Evolutionary conservation across 2,329 filamentous ascomycete species (phyloP).

Genomic region (Fusarium buharicum): DNA sequence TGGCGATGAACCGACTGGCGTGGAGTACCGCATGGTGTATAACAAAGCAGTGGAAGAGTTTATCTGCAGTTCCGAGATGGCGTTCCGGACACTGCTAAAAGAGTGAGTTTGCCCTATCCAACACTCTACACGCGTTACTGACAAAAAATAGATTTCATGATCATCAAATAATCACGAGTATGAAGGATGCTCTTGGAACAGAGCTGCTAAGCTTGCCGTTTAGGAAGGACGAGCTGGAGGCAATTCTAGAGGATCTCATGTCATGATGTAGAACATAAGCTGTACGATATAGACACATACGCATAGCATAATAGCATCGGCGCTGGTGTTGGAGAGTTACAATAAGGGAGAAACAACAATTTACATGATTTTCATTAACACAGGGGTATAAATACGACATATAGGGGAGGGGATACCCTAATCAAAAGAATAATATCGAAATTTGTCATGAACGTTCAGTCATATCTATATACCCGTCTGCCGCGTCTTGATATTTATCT

Average conservation of each 20-base stretch:
- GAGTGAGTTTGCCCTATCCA: slow-evolving; percentile 67
- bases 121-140: slow-evolving; percentile 41
- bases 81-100: slow-evolving; percentile 91
- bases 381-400: slow-evolving; percentile 30
- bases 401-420: slow-evolving; percentile 6
- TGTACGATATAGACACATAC: slow-evolving; percentile 14
- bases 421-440: slow-evolving; percentile 3
- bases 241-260: slow-evolving; percentile 79
- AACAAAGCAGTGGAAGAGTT: slow-evolving; percentile 97
- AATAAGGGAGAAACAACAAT: neutral
- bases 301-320: slow-evolving; percentile 18
- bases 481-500: slow-evolving; percentile 20
- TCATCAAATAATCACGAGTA: slow-evolving; percentile 94
- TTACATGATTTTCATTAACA: slow-evolving; percentile 19
- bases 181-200: slow-evolving; percentile 84
- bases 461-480: slow-evolving; percentile 32
- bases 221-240: slow-evolving; percentile 86
- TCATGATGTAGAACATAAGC: slow-evolving; percentile 37
- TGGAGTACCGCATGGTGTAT: slow-evolving; percentile 92
- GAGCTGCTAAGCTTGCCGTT: slow-evolving; percentile 89
- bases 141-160: slow-evolving; percentile 79
- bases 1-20: slow-evolving; percentile 69
- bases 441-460: slow-evolving; percentile 41
- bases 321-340: slow-evolving; percentile 13
- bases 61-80: slow-evolving; percentile 96